phyloP scores from a whole-genome alignment of 257 asterid species.

The Solanum okadae region DNA sequence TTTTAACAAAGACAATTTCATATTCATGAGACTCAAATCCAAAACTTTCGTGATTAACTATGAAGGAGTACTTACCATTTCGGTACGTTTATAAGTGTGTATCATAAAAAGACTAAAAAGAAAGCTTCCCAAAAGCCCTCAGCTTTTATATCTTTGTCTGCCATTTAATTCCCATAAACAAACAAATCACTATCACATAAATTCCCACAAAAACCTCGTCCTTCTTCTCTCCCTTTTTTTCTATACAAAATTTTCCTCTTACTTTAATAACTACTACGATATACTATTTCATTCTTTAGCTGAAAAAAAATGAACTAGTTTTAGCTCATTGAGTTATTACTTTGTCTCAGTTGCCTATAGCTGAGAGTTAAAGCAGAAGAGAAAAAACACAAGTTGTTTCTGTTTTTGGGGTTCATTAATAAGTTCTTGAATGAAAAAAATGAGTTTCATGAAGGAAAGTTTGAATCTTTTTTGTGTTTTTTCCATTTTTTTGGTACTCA shows the following conservation, averaged over 20 bases:
- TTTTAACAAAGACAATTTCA: no score
- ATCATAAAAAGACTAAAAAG: constrained; percentile 34
- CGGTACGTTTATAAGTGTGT: rapidly evolving
- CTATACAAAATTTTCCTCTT: neutral
- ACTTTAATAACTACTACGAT: neutral
- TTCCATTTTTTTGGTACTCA: neutral
- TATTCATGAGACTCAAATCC: no score
- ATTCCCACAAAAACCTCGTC: constrained; percentile 15
- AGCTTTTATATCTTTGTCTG: constrained; percentile 69
- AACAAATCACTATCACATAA: constrained; percentile 18
- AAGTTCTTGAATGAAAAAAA: neutral
- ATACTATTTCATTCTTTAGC: neutral
- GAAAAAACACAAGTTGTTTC: neutral
- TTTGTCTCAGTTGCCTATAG: neutral
- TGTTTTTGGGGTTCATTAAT: neutral
- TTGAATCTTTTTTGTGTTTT: neutral
- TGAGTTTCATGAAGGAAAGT: neutral
- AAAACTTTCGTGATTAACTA: rapidly evolving
- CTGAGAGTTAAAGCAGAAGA: neutral
- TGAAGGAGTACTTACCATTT: no score
- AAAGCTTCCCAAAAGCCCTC: constrained; percentile 36
- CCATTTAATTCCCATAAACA: constrained; percentile 49
- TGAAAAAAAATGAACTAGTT: neutral
- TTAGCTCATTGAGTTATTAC: neutral
- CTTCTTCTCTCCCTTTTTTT: constrained; percentile 2